Evolutionary conservation across 345 rosid genomes (phyloP).

Genomic region (Gossypium turneri): DNA sequence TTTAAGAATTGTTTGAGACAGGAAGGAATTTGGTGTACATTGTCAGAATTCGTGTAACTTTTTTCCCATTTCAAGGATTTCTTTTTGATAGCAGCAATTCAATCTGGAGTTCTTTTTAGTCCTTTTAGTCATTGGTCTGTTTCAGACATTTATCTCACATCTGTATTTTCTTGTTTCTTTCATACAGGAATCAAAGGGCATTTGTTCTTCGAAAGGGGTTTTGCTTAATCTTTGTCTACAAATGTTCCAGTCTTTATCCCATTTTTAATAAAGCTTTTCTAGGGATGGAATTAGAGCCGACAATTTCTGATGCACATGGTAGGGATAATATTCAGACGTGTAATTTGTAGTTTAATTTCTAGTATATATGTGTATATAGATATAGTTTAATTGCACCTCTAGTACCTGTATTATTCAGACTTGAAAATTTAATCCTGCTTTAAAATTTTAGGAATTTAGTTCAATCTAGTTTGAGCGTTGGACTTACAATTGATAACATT

Average conservation of each 20-base stretch:
- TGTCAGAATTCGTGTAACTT: conserved; percentile 17
- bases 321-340: background rate
- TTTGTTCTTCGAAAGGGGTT: background rate
- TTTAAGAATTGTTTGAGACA: conserved; percentile 13
- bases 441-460: too few species aligned
- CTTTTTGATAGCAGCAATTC: background rate
- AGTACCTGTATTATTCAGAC: too few species aligned
- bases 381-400: too few species aligned
- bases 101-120: background rate
- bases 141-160: background rate
- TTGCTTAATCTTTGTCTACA: background rate
- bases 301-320: background rate
- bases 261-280: background rate
- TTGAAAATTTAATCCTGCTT: too few species aligned
- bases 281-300: background rate
- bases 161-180: background rate
- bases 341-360: background rate
- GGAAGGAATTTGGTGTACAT: conserved; percentile 23
- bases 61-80: background rate
- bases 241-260: background rate
- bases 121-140: background rate
- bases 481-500: too few species aligned
- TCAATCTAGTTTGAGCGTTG: too few species aligned
- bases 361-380: background rate
- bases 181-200: background rate